Evolutionary conservation across 1,139 yeast genomes (phyloP).

Genomic region (Candida sp.): DNA sequence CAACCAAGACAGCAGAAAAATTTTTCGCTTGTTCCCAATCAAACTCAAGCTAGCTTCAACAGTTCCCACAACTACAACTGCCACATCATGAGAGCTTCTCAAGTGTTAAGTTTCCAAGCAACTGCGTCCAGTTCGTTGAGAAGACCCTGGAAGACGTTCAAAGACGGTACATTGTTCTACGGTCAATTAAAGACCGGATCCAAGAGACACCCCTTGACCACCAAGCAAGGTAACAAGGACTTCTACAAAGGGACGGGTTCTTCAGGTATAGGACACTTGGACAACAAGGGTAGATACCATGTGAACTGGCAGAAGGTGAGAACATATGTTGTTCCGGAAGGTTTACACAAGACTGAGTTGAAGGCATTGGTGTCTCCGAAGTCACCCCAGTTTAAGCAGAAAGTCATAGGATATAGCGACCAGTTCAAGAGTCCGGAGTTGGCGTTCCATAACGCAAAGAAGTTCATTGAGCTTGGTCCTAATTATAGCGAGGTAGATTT

Average conservation of each 20-base stretch:
- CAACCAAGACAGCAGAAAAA: not conserved
- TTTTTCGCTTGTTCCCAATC: conserved; percentile 1
- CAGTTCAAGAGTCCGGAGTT: conserved; percentile 79
- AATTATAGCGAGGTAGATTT: conserved; percentile 44
- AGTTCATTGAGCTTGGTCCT: conserved; percentile 76
- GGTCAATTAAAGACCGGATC: conserved; percentile 80
- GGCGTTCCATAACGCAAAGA: conserved; percentile 73
- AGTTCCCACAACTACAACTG: not conserved
- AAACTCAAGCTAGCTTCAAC: not conserved
- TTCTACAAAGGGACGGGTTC: conserved; percentile 97
- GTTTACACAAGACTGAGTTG: conserved; percentile 46
- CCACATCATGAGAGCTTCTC: conserved; percentile 56
- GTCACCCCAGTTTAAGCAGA: conserved; percentile 71
- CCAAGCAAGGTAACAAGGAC: conserved; percentile 94
- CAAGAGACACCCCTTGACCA: conserved; percentile 83
- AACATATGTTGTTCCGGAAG: conserved; percentile 85
- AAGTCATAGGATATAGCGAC: conserved; percentile 68
- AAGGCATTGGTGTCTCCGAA: conserved; percentile 77
- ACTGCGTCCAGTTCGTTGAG: conserved; percentile 58
- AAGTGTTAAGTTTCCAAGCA: conserved; percentile 54
- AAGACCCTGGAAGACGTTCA: conserved; percentile 89
- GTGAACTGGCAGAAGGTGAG: conserved; percentile 88
- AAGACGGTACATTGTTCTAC: conserved; percentile 85
- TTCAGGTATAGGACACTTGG: conserved; percentile 86
- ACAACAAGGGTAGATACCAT: conserved; percentile 73